These are phyloP conservation scores for Echeveria elegans DNA, from an alignment of 164 flowering plant species.

Conservation along the genomic window DNA sequence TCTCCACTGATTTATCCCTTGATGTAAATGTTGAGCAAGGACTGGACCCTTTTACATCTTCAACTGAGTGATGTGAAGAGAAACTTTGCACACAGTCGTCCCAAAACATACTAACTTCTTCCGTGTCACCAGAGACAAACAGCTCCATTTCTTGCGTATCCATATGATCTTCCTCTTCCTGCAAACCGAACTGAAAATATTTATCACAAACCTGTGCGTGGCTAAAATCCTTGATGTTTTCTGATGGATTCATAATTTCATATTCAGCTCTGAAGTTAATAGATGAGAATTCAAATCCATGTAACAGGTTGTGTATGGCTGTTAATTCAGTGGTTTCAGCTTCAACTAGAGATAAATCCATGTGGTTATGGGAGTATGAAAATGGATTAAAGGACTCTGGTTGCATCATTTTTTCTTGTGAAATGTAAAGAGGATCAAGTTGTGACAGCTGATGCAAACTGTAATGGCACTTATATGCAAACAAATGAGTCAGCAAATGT, in stretches of 20 bases:
- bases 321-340: conserved; percentile 11
- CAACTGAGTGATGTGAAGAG: conserved; percentile 6
- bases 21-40: conserved; percentile 6
- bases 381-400: conserved; percentile 18
- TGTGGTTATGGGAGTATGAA: conserved; percentile 16
- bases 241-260: conserved; percentile 10
- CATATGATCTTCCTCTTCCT: not conserved
- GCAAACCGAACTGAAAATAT: not conserved
- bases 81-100: conserved; percentile 16
- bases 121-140: conserved; percentile 2
- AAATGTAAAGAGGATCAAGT: not conserved
- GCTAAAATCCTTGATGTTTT: not conserved
- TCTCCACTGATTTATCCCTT: conserved; percentile 7
- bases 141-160: not conserved
- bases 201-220: not conserved
- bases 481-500: not conserved
- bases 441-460: not conserved
- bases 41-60: conserved; percentile 15
- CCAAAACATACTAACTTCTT: conserved; percentile 11
- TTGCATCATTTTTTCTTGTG: conserved; percentile 21
- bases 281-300: conserved; percentile 21
- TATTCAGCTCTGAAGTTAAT: not conserved
- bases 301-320: conserved; percentile 9
- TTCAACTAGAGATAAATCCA: conserved; percentile 13
- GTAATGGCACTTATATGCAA: conserved; percentile 3